Percentiles rank a stretch among this genome's conserved stretches.
Conservation (phyloP, 2,329 filamentous ascomycete species). For the Davidsoniella australis region DNA sequence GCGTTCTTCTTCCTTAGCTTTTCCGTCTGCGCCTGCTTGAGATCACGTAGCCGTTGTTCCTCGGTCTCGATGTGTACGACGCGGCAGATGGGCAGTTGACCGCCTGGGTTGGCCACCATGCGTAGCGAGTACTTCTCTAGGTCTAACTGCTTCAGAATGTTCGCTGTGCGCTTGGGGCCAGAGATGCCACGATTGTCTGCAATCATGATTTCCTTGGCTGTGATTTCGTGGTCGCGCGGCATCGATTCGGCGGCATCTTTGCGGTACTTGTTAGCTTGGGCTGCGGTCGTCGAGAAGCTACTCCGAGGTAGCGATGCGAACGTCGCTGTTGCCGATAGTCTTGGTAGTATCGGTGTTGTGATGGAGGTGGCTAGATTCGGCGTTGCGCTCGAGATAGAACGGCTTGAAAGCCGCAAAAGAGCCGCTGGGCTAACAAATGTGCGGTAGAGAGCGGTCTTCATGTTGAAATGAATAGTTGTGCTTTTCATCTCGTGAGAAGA, state of each 20-base stretch:
- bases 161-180: conserved; percentile 22
- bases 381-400: conserved; percentile 26
- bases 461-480: conserved; percentile 16
- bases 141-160: conserved; percentile 26
- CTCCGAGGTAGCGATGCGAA: background rate
- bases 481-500: conserved; percentile 2
- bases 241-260: conserved; percentile 11
- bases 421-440: conserved; percentile 7
- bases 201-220: conserved; percentile 25
- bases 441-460: conserved; percentile 19
- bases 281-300: conserved; percentile 1
- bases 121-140: conserved; percentile 23
- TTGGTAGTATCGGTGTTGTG: background rate
- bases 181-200: conserved; percentile 23
- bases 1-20: conserved; percentile 26
- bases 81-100: conserved; percentile 41
- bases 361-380: conserved; percentile 26
- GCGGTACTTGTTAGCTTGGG: conserved; percentile 7
- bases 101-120: conserved; percentile 24
- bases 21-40: conserved; percentile 27
- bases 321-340: conserved; percentile 14
- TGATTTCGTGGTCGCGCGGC: conserved; percentile 29
- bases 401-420: background rate
- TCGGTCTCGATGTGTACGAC: conserved; percentile 43
- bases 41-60: conserved; percentile 25